These are phyloP conservation scores for Pneumocystis oryctolagi DNA, from an alignment of 1,139 yeast species.

Conservation along the genomic window DNA sequence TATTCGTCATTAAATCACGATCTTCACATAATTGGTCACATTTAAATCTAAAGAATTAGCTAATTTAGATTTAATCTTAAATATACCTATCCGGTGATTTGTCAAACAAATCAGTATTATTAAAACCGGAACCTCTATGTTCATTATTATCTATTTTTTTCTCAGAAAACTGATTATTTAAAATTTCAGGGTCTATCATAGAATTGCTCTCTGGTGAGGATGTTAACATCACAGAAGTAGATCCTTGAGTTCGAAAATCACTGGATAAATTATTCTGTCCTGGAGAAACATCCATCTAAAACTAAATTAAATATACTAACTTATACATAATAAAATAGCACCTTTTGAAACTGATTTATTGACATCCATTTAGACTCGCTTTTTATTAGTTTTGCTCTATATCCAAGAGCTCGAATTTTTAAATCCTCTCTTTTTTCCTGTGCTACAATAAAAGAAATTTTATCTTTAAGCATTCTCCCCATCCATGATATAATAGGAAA, in stretches of 20 bases:
- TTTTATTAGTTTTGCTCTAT: slow-evolving; percentile 10
- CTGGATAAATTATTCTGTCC: not conserved
- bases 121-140: not conserved
- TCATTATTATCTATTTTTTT: not conserved
- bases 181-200: not conserved
- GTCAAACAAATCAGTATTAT: not conserved
- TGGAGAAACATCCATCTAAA: not conserved
- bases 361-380: slow-evolving; percentile 2
- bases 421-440: slow-evolving; percentile 66
- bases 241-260: not conserved
- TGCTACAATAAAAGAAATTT: slow-evolving; percentile 35
- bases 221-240: not conserved
- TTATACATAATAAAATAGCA: not conserved
- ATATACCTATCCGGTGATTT: not conserved
- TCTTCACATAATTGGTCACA: not conserved
- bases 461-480: slow-evolving; percentile 38
- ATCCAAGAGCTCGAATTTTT: slow-evolving; percentile 29
- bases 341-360: not conserved
- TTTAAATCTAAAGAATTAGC: not conserved
- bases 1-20: not conserved
- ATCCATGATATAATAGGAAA: slow-evolving; percentile 62
- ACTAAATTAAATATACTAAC: not conserved
- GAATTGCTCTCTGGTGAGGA: not conserved
- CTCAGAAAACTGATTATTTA: not conserved
- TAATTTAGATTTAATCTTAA: not conserved